Conservation (phyloP, 176 grass and related monocot genomes). For the Hordeum vulgare region DNA sequence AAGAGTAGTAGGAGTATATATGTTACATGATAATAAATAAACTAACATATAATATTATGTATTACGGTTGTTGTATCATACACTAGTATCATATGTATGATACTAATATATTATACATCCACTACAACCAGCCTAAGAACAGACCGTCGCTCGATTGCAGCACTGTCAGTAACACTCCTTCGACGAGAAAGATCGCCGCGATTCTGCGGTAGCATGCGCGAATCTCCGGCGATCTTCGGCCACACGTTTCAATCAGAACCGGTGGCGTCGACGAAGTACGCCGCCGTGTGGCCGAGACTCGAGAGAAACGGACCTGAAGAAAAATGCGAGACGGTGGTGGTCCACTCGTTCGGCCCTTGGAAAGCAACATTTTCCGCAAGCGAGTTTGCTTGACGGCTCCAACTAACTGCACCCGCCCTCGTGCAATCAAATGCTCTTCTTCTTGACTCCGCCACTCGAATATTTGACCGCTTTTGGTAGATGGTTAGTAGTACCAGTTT, state of each 20-base stretch:
- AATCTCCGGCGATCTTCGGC: neutral
- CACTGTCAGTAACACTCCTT: neutral
- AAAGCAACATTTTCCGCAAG: conserved; percentile 9
- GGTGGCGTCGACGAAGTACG: neutral
- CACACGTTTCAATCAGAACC: neutral
- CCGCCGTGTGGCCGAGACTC: neutral
- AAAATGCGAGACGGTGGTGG: neutral
- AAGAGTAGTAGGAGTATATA: too few species aligned
- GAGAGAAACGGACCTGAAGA: neutral
- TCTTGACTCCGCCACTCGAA: neutral
- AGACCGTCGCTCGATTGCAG: too few species aligned
- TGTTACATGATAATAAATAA: too few species aligned
- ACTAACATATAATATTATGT: too few species aligned
- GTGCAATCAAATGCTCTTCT: neutral
- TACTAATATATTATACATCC: too few species aligned
- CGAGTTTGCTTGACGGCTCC: neutral
- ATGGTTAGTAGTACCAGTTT: too few species aligned
- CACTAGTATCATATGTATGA: too few species aligned
- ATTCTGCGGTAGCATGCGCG: neutral
- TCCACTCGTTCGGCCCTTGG: neutral
- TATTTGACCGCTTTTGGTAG: neutral
- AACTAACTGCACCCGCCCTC: neutral
- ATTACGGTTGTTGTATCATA: too few species aligned
- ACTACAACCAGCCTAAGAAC: too few species aligned
- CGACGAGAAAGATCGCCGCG: neutral